Percentiles rank a stretch among this genome's conserved stretches.
phyloP scores from a whole-genome alignment of 768 basidiomycete genomes.

The Suillus paluster region DNA sequence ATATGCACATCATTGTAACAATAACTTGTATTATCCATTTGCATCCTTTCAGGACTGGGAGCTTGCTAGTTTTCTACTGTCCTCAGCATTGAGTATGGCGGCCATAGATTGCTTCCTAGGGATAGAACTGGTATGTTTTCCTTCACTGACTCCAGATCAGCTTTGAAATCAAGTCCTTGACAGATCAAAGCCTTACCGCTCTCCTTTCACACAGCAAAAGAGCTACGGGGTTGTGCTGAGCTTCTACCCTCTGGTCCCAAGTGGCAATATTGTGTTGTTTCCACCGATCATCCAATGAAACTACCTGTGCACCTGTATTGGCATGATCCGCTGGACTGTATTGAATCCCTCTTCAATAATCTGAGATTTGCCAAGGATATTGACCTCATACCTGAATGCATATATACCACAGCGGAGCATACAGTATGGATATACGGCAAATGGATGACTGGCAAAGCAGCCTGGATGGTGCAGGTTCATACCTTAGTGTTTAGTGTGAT shows the following conservation, averaged over 20 bases:
- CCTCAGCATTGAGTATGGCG: constrained; percentile 35
- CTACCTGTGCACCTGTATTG: neutral
- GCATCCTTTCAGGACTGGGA: constrained; percentile 35
- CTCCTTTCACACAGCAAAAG: constrained; percentile 34
- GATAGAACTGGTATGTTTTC: constrained; percentile 28
- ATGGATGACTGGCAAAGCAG: constrained; percentile 23
- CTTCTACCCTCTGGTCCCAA: constrained; percentile 29
- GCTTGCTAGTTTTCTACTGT: constrained; percentile 31
- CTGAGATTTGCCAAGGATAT: constrained; percentile 20
- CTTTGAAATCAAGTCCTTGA: neutral
- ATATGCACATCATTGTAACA: neutral
- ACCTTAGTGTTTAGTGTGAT: neutral
- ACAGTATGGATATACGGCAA: constrained; percentile 21
- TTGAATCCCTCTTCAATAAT: constrained; percentile 22
- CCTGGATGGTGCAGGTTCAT: constrained; percentile 4
- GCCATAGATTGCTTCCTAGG: constrained; percentile 31
- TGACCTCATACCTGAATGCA: constrained; percentile 21
- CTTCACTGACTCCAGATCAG: neutral
- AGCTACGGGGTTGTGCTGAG: constrained; percentile 28
- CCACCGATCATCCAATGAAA: constrained; percentile 23
- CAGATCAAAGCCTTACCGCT: constrained; percentile 8
- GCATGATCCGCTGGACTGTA: constrained; percentile 24
- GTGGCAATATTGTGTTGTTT: constrained; percentile 26
- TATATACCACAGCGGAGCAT: constrained; percentile 15
- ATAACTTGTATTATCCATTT: constrained; percentile 38